phyloP scores from a whole-genome alignment of 192 early-diverging fungal species.

The Backusella tarrabulga region DNA sequence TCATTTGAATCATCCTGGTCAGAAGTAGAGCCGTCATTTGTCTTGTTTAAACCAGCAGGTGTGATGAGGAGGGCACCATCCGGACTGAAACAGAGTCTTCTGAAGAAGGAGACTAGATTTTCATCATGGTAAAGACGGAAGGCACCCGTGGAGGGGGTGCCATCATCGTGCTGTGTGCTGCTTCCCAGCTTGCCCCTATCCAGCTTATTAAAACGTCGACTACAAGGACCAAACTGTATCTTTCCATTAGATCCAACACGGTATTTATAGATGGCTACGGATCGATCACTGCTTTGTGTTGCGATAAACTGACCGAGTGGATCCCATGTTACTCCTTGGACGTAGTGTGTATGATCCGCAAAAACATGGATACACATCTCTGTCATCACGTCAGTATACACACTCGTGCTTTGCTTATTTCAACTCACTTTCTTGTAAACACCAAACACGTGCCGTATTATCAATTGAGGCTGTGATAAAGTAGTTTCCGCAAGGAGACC shows the following conservation, averaged over 20 bases:
- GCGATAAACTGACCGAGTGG: conserved; percentile 83
- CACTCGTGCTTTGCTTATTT: no score
- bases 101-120: conserved; percentile 87
- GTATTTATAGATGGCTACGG: conserved; percentile 21
- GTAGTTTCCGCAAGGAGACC: conserved; percentile 85
- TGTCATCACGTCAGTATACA: background rate
- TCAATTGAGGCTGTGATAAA: conserved; percentile 87
- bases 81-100: conserved; percentile 81
- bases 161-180: background rate
- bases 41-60: conserved; percentile 72
- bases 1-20: conserved; percentile 8
- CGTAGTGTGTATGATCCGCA: conserved; percentile 85
- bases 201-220: conserved; percentile 7
- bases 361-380: conserved; percentile 75
- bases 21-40: conserved; percentile 22
- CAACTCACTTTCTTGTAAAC: conserved; percentile 63
- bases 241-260: conserved; percentile 8
- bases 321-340: conserved; percentile 98
- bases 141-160: conserved; percentile 18
- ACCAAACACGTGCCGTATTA: conserved; percentile 85
- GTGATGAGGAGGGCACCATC: conserved; percentile 83
- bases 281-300: conserved; percentile 92
- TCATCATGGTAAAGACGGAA: conserved; percentile 80
- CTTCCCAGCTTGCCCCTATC: conserved; percentile 7
- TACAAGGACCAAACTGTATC: conserved; percentile 17